Evolutionary conservation across 1,139 yeast genomes (phyloP).

Genomic region (Debaryomyces fabryi): DNA sequence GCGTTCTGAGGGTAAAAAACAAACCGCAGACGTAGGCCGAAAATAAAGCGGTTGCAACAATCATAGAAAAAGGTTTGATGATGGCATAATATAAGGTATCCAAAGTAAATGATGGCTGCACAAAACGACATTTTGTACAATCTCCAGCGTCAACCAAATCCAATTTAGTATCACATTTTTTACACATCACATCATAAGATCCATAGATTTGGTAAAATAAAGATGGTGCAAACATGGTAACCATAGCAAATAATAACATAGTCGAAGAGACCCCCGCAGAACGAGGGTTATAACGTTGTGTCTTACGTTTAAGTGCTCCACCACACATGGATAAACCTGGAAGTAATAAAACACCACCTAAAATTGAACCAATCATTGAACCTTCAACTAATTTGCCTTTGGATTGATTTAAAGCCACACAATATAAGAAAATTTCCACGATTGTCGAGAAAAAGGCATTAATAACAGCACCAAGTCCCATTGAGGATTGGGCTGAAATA

Average conservation of each 20-base stretch:
- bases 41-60: constrained; percentile 80
- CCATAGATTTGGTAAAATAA: constrained; percentile 90
- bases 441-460: constrained; percentile 97
- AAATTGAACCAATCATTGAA: constrained; percentile 90
- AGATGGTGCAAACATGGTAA: constrained; percentile 93
- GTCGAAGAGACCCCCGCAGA: constrained; percentile 98
- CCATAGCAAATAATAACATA: constrained; percentile 87
- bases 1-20: constrained; percentile 91
- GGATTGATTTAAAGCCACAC: constrained; percentile 84
- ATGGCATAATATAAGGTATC: constrained; percentile 66
- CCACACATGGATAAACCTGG: constrained; percentile 98
- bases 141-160: constrained; percentile 26
- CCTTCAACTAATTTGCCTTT: constrained; percentile 95
- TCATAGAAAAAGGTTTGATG: constrained; percentile 77
- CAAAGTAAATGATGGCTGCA: constrained; percentile 71
- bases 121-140: constrained; percentile 76
- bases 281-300: constrained; percentile 93
- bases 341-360: constrained; percentile 86
- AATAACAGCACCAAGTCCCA: constrained; percentile 99
- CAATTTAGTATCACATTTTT: constrained; percentile 36
- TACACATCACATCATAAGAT: constrained; percentile 76
- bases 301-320: constrained; percentile 87
- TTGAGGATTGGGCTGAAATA: constrained; percentile 95
- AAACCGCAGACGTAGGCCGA: constrained; percentile 88
- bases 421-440: constrained; percentile 88